These are phyloP conservation scores for Cerrena zonata DNA, from an alignment of 1,284 basidiomycete genomes.

Conservation along the genomic window DNA sequence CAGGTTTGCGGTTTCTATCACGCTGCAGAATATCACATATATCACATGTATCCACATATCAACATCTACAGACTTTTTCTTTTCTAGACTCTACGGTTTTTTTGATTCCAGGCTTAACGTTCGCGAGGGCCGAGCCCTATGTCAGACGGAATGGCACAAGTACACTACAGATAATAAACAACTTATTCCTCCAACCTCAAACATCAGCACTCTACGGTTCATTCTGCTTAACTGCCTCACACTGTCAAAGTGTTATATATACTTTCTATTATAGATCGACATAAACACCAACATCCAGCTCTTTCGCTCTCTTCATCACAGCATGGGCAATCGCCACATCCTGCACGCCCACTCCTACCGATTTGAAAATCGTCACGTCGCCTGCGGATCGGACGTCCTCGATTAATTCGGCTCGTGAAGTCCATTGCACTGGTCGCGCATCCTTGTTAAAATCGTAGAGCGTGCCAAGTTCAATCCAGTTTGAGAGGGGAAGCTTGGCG, in stretches of 20 bases:
- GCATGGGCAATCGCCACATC: slow-evolving; percentile 63
- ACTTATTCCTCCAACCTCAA: no score
- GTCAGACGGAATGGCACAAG: no score
- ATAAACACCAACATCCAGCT: slow-evolving; percentile 32
- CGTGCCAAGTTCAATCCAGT: slow-evolving; percentile 60
- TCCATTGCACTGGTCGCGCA: slow-evolving; percentile 12
- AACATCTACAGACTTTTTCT: no score
- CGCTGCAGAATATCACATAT: no score
- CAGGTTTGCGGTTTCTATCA: background rate
- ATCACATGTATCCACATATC: no score
- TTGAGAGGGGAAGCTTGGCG: slow-evolving; percentile 33
- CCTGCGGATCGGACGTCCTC: slow-evolving; percentile 27
- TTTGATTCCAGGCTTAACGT: no score
- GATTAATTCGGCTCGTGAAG: slow-evolving; percentile 18
- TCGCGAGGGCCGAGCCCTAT: no score
- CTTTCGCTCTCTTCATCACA: slow-evolving; percentile 37
- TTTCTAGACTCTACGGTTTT: no score
- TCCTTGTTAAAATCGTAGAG: slow-evolving; percentile 32
- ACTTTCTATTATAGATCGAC: slow-evolving; percentile 24
- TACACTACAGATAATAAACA: no score
- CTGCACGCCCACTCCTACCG: slow-evolving; percentile 71
- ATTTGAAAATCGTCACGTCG: slow-evolving; percentile 71
- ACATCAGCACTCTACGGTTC: no score
- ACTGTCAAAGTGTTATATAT: no score
- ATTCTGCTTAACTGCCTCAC: no score